Base-by-base conservation (phyloP, 768 basidiomycete genomes). In the Leccinum broughii region DNA sequence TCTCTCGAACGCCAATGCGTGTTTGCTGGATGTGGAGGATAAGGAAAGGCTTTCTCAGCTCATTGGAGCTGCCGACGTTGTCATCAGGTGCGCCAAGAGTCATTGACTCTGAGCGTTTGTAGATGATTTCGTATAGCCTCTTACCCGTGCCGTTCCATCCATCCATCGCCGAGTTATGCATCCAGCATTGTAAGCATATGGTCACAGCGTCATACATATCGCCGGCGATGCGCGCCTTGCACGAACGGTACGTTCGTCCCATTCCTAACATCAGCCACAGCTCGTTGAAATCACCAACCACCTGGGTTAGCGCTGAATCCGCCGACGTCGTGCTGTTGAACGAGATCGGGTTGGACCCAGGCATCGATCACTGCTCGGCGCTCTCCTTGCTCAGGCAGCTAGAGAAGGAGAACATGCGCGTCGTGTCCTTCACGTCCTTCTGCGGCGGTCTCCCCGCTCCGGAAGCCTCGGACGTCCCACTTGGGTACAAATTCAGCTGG, bases 401-500 rank as follows among this genome's bases (percentile, higher is more conserved):
- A 3, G 78, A 78, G 39, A 67, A 73, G 9, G 73, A 84, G 64
- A 80, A 79, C 22, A 88, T 85, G 70, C 71, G 77, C 14, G 79
- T 93, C 10, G 68, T 81, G 0, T 88, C 90, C 0, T 97, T 96
- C 72, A 85, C 85, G 1, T 94, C 92, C 1, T 95, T 95, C 80
- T 98, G 95, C 58, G 95, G 95, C 1, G 95, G 95, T 1, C 78
- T 98, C 4, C 95, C 95, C 0, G 87, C 89, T 1, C 92, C 92
- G 0, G 89, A 71, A 22, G 75, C 69, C 8, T 66, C 75, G 9
- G 73, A 78, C 62, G 84, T 89, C 15, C 93, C 93, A 2, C 76
- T 95, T 10, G 81, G 88, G n/a, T 95, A 96, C 69, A 96, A 95
- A 70, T 94, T 94, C 70, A 92, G 93, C 64, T 98, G 95, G 95